A percentile compares a stretch with the other conserved stretches of the same genome.
These are phyloP conservation scores for grape (Vitis vinifera) DNA, from an alignment of 164 flowering plant species.

Conservation along the genomic window ASM3070453v1 NC_081820.1:24544001-24544500, in stretches of 20 bases:
- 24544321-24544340: slow-evolving; percentile 44
- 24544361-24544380: slow-evolving; percentile 30
- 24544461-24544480: slow-evolving; percentile 20
- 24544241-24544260: slow-evolving; percentile 27
- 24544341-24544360: slow-evolving; percentile 37
- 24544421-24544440: slow-evolving; percentile 5
- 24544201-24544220: slow-evolving; percentile 40
- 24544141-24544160: slow-evolving; percentile 80
- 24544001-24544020: slow-evolving; percentile 31
- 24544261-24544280: slow-evolving; percentile 24
- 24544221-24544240: slow-evolving; percentile 39
- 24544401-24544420: slow-evolving; percentile 13
- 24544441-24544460: slow-evolving; percentile 37
- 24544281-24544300: slow-evolving; percentile 33
- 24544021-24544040: slow-evolving; percentile 39
- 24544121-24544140: slow-evolving; percentile 46
- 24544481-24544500: slow-evolving; percentile 28
- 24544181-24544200: slow-evolving; percentile 46
- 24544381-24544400: slow-evolving; percentile 16
- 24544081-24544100: slow-evolving; percentile 52
- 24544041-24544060: slow-evolving; percentile 50
- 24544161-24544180: slow-evolving; percentile 89
- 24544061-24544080: slow-evolving; percentile 42
- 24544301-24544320: slow-evolving; percentile 33
- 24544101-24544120: slow-evolving; percentile 41